These are phyloP conservation scores for Triangularia setosa DNA, from an alignment of 2,329 filamentous ascomycete genomes.

Conservation along the genomic window DNA sequence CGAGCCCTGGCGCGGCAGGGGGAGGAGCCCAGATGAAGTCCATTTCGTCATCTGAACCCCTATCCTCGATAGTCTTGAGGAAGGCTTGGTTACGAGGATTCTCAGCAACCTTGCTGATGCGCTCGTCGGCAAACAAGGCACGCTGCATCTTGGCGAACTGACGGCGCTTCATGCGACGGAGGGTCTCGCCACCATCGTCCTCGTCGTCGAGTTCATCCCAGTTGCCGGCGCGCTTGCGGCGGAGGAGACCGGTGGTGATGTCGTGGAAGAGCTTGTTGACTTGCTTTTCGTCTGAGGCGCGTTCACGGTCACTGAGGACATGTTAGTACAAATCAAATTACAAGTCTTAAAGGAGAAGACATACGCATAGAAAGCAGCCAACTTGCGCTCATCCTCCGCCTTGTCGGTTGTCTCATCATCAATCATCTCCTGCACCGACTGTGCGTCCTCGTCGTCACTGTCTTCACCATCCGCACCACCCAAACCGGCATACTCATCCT, in stretches of 20 bases:
- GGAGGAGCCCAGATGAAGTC: slow-evolving; percentile 57
- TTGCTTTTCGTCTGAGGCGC: slow-evolving; percentile 76
- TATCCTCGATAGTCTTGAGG: slow-evolving; percentile 82
- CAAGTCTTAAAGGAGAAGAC: slow-evolving; percentile 35
- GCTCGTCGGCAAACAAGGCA: slow-evolving; percentile 81
- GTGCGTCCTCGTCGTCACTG: slow-evolving; percentile 64
- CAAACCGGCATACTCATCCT: slow-evolving; percentile 94
- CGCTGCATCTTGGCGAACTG: slow-evolving; percentile 92
- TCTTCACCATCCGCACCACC: slow-evolving; percentile 89
- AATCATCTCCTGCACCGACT: slow-evolving; percentile 78
- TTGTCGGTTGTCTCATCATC: slow-evolving; percentile 74
- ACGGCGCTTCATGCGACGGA: slow-evolving; percentile 74
- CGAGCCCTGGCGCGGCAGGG: slow-evolving; percentile 38
- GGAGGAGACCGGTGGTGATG: slow-evolving; percentile 81
- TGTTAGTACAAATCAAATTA: background rate
- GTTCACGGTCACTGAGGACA: slow-evolving; percentile 65
- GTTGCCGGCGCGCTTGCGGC: slow-evolving; percentile 76
- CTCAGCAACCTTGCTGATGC: slow-evolving; percentile 83
- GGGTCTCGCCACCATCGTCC: slow-evolving; percentile 78
- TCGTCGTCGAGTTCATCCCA: slow-evolving; percentile 79
- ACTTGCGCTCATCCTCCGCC: slow-evolving; percentile 71
- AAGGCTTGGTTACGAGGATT: slow-evolving; percentile 89
- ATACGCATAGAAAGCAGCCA: slow-evolving; percentile 87
- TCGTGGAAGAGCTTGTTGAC: slow-evolving; percentile 91
- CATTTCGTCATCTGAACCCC: slow-evolving; percentile 69